Percentiles rank a stretch among this genome's conserved stretches.
Conservation (phyloP, 768 basidiomycete species). For the Mycena albidolilacea region DNA sequence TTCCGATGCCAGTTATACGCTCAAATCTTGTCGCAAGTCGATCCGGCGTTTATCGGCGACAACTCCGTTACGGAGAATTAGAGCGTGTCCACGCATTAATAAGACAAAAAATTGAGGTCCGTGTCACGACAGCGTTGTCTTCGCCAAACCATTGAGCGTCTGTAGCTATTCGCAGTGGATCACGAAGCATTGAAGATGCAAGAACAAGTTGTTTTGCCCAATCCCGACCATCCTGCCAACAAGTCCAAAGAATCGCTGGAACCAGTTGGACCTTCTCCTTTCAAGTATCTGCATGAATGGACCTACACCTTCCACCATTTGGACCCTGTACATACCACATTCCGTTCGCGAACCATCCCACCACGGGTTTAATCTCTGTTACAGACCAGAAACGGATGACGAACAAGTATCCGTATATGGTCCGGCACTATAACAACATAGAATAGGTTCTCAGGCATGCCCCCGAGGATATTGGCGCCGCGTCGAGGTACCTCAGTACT, state of each 20-base stretch:
- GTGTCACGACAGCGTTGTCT: neutral
- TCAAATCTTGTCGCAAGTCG: neutral
- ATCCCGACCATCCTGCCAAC: neutral
- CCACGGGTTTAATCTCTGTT: neutral
- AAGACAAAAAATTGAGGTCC: conserved; percentile 14
- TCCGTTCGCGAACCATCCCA: neutral
- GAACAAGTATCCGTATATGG: no score
- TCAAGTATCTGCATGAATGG: neutral
- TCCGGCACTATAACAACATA: neutral
- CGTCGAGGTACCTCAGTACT: conserved; percentile 10
- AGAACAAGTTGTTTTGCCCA: neutral
- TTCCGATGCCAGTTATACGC: conserved; percentile 10
- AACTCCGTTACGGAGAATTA: conserved; percentile 25
- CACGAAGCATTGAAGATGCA: neutral
- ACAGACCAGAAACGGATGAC: no score
- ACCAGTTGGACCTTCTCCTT: neutral
- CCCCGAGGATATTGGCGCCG: neutral
- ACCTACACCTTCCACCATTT: neutral
- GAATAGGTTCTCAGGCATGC: conserved; percentile 9
- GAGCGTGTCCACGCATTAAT: conserved; percentile 5
- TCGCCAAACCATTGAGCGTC: neutral
- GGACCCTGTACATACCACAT: neutral
- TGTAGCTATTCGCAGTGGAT: neutral
- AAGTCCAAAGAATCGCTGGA: no score
- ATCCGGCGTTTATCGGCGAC: neutral